Evolutionary conservation across 805 yeast genomes (phyloP).

Genomic region (Sugiyamaella qingdaonensis): DNA sequence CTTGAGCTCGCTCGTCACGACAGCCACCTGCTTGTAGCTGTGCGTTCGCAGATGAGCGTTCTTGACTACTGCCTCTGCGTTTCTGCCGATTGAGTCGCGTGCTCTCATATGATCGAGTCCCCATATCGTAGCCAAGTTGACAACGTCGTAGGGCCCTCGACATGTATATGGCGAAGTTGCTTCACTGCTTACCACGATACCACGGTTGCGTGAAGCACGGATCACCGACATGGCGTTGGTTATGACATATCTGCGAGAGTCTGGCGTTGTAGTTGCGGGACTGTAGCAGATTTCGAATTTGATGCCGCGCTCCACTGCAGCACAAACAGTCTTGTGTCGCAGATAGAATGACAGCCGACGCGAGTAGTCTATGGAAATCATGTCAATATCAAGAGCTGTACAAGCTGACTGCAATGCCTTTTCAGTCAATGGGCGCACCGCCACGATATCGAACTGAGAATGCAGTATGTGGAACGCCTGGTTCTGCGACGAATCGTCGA

Average conservation of each 20-base stretch:
- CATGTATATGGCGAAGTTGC: constrained; percentile 48
- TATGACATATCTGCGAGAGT: constrained; percentile 58
- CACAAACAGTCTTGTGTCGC: constrained; percentile 78
- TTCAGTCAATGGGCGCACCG: constrained; percentile 78
- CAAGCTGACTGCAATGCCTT: constrained; percentile 72
- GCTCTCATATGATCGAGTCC: constrained; percentile 68
- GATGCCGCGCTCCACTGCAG: constrained; percentile 79
- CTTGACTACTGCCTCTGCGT: constrained; percentile 60
- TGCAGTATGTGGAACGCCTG: constrained; percentile 40
- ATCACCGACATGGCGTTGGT: constrained; percentile 69
- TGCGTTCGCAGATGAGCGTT: constrained; percentile 70
- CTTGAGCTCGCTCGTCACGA: constrained; percentile 1
- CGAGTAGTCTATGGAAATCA: constrained; percentile 67
- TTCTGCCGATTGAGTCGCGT: constrained; percentile 51
- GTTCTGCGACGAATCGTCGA: constrained; percentile 74
- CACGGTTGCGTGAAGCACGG: constrained; percentile 76
- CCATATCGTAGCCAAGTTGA: constrained; percentile 58
- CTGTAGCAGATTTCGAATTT: constrained; percentile 72
- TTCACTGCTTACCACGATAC: constrained; percentile 76
- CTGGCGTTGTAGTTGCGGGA: constrained; percentile 27
- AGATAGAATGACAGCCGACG: constrained; percentile 68
- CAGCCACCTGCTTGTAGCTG: constrained; percentile 68
- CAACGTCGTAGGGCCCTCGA: constrained; percentile 66
- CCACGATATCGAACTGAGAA: constrained; percentile 67
- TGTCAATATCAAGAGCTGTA: constrained; percentile 71